A percentile compares a stretch with the other conserved stretches of the same genome.
These are phyloP conservation scores for Aspergillus taichungensis DNA, from an alignment of 495 filamentous ascomycete genomes.

Conservation along the genomic window DNA sequence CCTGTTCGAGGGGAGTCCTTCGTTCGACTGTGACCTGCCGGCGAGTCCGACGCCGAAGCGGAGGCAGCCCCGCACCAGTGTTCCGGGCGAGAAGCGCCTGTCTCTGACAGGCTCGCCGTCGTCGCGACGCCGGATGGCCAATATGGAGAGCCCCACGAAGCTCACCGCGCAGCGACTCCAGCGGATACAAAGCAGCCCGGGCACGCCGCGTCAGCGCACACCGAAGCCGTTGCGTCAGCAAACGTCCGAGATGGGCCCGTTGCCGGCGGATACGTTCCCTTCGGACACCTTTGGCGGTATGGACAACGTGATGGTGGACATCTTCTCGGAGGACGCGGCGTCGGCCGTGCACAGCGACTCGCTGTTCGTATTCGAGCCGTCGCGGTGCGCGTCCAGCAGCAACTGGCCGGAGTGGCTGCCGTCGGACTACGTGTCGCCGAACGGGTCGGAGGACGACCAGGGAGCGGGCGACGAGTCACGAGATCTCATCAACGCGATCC, in stretches of 20 bases:
- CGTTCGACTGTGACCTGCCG: conserved; percentile 39
- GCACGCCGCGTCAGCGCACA: conserved; percentile 13
- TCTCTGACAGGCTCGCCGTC: conserved; percentile 30
- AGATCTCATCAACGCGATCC: conserved; percentile 31
- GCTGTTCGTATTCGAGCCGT: conserved; percentile 17
- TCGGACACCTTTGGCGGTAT: conserved; percentile 21
- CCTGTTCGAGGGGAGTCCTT: conserved; percentile 46
- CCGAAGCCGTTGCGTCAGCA: conserved; percentile 18
- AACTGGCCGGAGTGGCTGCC: conserved; percentile 36
- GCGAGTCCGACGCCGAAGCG: conserved; percentile 55
- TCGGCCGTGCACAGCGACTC: conserved; percentile 15
- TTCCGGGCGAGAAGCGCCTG: conserved; percentile 43
- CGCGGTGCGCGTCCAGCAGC: conserved; percentile 12
- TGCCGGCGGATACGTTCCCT: conserved; percentile 16
- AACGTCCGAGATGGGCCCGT: conserved; percentile 9
- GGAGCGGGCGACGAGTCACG: conserved; percentile 15
- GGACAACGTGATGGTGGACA: conserved; percentile 35
- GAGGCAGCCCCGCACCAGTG: conserved; percentile 28
- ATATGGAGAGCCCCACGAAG: conserved; percentile 21
- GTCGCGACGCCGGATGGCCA: conserved; percentile 16
- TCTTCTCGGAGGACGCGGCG: conserved; percentile 24
- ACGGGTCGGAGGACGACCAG: conserved; percentile 18
- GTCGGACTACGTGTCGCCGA: conserved; percentile 27
- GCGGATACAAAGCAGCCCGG: conserved; percentile 21
- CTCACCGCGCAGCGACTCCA: conserved; percentile 31